Percentiles rank a stretch among this genome's conserved stretches.
Conservation (phyloP, 495 filamentous ascomycete genomes). For the Lepidopterella palustris region DNA sequence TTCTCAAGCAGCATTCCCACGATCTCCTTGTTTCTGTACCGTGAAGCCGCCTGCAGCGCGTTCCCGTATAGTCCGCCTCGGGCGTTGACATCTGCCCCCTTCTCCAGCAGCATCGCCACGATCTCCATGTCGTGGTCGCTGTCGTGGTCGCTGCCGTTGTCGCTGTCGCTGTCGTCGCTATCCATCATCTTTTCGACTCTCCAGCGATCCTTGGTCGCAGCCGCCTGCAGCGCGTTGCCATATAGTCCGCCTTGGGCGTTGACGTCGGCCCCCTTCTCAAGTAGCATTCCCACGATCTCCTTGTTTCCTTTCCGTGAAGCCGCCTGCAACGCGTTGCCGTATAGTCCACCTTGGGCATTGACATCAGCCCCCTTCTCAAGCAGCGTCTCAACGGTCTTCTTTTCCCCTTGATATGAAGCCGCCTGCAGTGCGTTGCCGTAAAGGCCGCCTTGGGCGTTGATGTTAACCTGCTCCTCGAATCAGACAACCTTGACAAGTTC, state of each 20-base stretch:
- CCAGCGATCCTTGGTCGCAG: background rate
- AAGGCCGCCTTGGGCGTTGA: background rate
- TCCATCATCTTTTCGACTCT: background rate
- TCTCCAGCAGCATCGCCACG: background rate
- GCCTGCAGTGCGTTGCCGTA: background rate
- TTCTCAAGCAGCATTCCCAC: constrained; percentile 3
- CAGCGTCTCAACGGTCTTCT: background rate
- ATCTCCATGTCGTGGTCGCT: background rate
- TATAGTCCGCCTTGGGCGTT: constrained; percentile 1
- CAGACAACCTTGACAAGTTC: background rate
- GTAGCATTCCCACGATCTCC: background rate
- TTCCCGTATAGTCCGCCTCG: background rate
- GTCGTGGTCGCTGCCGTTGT: background rate
- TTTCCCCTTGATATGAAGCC: background rate
- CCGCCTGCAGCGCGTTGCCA: constrained; percentile 1
- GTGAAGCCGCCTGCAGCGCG: background rate
- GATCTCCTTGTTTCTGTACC: background rate
- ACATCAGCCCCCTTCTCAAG: background rate
- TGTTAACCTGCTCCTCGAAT: background rate
- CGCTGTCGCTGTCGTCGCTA: background rate
- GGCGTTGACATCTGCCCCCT: background rate
- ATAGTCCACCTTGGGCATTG: background rate
- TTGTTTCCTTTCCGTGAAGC: background rate
- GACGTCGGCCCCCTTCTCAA: background rate
- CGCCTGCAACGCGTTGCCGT: background rate